These are phyloP conservation scores for Nakazawaea wickerhamii DNA, from an alignment of 805 yeast genomes.

Conservation along the genomic window DNA sequence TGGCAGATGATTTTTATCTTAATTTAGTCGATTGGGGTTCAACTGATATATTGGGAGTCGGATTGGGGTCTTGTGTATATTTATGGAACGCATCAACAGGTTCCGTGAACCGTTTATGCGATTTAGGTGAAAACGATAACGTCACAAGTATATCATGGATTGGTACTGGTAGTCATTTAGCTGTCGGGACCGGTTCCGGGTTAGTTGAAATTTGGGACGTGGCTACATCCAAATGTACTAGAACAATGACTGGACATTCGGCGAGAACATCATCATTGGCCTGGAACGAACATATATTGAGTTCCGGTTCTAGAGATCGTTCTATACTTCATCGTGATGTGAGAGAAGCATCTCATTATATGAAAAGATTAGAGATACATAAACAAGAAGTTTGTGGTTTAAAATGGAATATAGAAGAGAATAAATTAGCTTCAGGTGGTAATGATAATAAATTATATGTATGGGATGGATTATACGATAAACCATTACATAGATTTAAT, in stretches of 20 bases:
- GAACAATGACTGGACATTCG: constrained; percentile 90
- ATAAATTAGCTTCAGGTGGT: constrained; percentile 92
- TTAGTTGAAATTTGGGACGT: constrained; percentile 95
- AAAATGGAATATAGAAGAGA: constrained; percentile 87
- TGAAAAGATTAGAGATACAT: constrained; percentile 67
- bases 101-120: constrained; percentile 74
- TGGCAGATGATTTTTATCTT: constrained; percentile 89
- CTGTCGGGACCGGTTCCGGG: constrained; percentile 86
- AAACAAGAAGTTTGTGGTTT: constrained; percentile 96
- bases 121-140: constrained; percentile 59
- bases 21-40: constrained; percentile 96
- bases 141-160: constrained; percentile 91
- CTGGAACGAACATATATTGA: constrained; percentile 88
- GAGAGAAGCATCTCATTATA: constrained; percentile 75
- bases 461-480: constrained; percentile 74
- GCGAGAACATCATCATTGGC: constrained; percentile 82
- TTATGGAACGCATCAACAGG: constrained; percentile 88
- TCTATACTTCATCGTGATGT: constrained; percentile 88
- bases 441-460: constrained; percentile 84
- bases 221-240: constrained; percentile 67
- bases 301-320: constrained; percentile 85
- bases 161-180: constrained; percentile 89
- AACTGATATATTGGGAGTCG: constrained; percentile 84
- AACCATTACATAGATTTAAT: constrained; percentile 66
- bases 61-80: constrained; percentile 81